A percentile compares a stretch with the other conserved stretches of the same genome.
Evolutionary conservation across 2,329 filamentous ascomycete genomes (phyloP).

Genomic region (Aspergillus uvarum): DNA sequence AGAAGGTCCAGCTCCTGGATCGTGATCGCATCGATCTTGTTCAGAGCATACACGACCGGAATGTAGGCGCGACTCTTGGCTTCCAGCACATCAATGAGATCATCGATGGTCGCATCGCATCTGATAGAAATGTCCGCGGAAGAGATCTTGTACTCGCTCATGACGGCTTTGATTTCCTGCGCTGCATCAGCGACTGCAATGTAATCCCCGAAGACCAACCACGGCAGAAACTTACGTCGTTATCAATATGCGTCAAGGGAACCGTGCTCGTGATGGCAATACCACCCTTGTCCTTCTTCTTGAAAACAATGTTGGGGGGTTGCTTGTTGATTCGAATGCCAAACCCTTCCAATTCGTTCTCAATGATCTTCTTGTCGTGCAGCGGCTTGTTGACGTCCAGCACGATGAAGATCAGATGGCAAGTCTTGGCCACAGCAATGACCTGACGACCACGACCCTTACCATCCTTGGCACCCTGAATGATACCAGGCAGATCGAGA

Average conservation of each 20-base stretch:
- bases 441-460: constrained; percentile 97
- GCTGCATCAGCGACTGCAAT: constrained; percentile 12
- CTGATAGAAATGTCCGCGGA: constrained; percentile 97
- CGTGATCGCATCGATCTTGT: constrained; percentile 98
- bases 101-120: constrained; percentile 95
- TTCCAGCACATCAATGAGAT: constrained; percentile 93
- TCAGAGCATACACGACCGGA: constrained; percentile 97
- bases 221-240: constrained; percentile 56
- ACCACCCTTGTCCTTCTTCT: constrained; percentile 98
- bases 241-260: constrained; percentile 85
- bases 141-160: constrained; percentile 94
- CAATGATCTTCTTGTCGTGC: constrained; percentile 94
- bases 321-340: constrained; percentile 97
- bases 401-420: constrained; percentile 97
- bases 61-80: constrained; percentile 95
- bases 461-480: constrained; percentile 96
- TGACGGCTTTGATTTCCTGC: constrained; percentile 90
- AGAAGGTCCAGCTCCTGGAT: constrained; percentile 96
- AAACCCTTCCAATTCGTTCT: constrained; percentile 92
- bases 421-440: constrained; percentile 98
- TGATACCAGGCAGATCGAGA: constrained; percentile 97
- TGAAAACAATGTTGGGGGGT: constrained; percentile 98
- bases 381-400: constrained; percentile 97
- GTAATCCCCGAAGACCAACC: neutral
- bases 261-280: constrained; percentile 95